phyloP scores from a whole-genome alignment of 495 filamentous ascomycete species.

The Xylaria intraflava region DNA sequence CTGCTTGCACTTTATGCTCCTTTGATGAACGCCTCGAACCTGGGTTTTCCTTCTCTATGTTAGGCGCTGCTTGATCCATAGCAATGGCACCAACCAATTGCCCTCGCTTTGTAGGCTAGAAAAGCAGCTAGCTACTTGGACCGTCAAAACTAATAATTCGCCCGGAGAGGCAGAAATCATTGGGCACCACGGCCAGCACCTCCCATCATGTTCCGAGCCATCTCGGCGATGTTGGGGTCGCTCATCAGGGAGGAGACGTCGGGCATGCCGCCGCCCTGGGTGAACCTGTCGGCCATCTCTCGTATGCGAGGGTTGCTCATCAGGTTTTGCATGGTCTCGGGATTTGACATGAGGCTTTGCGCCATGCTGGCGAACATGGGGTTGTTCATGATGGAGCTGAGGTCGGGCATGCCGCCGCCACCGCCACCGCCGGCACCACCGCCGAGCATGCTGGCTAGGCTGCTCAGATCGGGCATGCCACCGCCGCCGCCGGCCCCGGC shows the following conservation, averaged over 20 bases:
- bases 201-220: slow-evolving; percentile 80
- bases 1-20: background rate
- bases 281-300: slow-evolving; percentile 70
- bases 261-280: slow-evolving; percentile 69
- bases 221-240: slow-evolving; percentile 84
- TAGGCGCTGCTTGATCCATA: too few relatives aligned
- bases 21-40: background rate
- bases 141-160: too few relatives aligned
- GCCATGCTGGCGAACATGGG: slow-evolving; percentile 97
- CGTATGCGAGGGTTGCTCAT: slow-evolving; percentile 90
- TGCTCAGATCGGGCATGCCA: slow-evolving; percentile 30
- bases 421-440: slow-evolving; percentile 50
- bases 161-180: slow-evolving; percentile 4
- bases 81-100: too few relatives aligned
- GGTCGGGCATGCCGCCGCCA: slow-evolving; percentile 80
- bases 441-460: slow-evolving; percentile 10
- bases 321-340: slow-evolving; percentile 76
- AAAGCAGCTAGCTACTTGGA: too few relatives aligned
- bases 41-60: background rate
- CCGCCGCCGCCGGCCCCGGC: slow-evolving; percentile 50
- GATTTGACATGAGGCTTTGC: slow-evolving; percentile 94
- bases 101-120: too few relatives aligned
- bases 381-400: slow-evolving; percentile 84
- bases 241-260: slow-evolving; percentile 75
- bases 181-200: slow-evolving; percentile 39